Percentiles rank a stretch among this genome's conserved stretches.
phyloP scores from a whole-genome alignment of 139 green algal species.

The Chlamydomonas schloesseri region DNA sequence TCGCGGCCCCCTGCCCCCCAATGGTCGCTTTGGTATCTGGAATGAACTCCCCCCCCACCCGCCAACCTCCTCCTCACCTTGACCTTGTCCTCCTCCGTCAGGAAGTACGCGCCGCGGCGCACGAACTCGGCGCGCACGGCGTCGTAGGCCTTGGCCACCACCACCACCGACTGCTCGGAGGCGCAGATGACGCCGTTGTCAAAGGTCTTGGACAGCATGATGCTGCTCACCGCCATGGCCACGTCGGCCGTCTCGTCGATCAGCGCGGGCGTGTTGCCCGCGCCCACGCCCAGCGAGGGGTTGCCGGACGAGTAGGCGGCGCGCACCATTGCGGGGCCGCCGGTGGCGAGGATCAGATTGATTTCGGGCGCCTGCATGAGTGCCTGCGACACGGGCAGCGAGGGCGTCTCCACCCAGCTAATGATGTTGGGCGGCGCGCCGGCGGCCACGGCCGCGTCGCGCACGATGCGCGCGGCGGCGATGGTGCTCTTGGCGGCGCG shows the following conservation, averaged over 20 bases:
- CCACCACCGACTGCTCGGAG: slow-evolving; percentile 76
- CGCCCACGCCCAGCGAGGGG: slow-evolving; percentile 77
- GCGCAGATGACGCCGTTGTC: slow-evolving; percentile 84
- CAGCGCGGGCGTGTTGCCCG: slow-evolving; percentile 80
- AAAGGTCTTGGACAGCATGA: slow-evolving; percentile 78
- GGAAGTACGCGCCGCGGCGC: slow-evolving; percentile 71
- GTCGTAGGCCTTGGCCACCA: slow-evolving; percentile 69
- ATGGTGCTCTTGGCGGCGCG: slow-evolving; percentile 69
- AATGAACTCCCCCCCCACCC: no score
- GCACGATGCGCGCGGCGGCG: slow-evolving; percentile 73
- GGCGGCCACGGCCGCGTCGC: slow-evolving; percentile 71
- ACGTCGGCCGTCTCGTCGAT: slow-evolving; percentile 78
- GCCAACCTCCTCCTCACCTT: slow-evolving; percentile 63
- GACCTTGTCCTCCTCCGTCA: slow-evolving; percentile 69
- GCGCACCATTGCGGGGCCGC: slow-evolving; percentile 77
- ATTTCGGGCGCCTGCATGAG: slow-evolving; percentile 75
- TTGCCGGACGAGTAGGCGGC: slow-evolving; percentile 78
- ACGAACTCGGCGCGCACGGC: slow-evolving; percentile 61
- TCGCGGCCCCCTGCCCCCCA: no score
- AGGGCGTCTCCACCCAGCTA: slow-evolving; percentile 72
- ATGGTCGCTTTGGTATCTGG: no score
- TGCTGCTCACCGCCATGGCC: slow-evolving; percentile 62
- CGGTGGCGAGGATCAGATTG: slow-evolving; percentile 76
- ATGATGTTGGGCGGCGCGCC: slow-evolving; percentile 71
- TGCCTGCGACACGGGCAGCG: slow-evolving; percentile 65